Base-by-base conservation (phyloP, 2,329 filamentous ascomycete species). In the Thyridium curvatum region DNA sequence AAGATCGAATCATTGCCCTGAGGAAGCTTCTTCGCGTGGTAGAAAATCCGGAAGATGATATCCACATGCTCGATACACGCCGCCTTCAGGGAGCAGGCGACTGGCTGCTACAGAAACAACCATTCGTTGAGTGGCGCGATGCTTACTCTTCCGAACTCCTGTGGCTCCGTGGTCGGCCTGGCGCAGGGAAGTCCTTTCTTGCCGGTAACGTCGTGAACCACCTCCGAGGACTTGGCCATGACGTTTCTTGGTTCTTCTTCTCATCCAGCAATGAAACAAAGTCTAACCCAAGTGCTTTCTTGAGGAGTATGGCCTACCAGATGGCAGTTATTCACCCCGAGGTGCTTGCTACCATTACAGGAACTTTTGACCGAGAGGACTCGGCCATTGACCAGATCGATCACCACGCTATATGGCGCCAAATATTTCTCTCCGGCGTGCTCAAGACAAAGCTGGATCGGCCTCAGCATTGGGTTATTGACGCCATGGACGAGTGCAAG, bases 201-300 rank as follows among this genome's bases (percentile, higher is more conserved):
- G 30, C 46, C 8, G 34, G 42, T 8, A 32, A 44, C 28, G 29
- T 49, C 3, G 32, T 52, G 28, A 35, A 39, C n/a, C 35, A 52
- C 4, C 28, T 51, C 10, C 41, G 41, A 7, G 16, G 8, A 2
- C 8, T 9, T 1, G 46, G 34, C 0, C 18, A 30, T 1, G 44
- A 53, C 12, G 43, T 40, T 29, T 47, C 42, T 26, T 50, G 44
- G 31, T 50, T 46, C 39, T 53, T 52, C 18, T 52, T 52, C 30
- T 32, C 37, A 12, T 28, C 30, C 2, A 37, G 36, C 4, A 45
- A 51, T 34, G 44, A 30, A 3, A 30, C 84, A 45, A 79, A 77
- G 53, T 40, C 31, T 1, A 48, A 34, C 8, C 13, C 46, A 3
- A 49, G 41, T 12, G 8, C 44, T 0, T 53, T 53, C 2, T 30